Evolutionary conservation across 352 stramenopile species (phyloP), one percentile per base, ranked within the genome.

Genomic region (Phytophthora palmivora): DNA sequence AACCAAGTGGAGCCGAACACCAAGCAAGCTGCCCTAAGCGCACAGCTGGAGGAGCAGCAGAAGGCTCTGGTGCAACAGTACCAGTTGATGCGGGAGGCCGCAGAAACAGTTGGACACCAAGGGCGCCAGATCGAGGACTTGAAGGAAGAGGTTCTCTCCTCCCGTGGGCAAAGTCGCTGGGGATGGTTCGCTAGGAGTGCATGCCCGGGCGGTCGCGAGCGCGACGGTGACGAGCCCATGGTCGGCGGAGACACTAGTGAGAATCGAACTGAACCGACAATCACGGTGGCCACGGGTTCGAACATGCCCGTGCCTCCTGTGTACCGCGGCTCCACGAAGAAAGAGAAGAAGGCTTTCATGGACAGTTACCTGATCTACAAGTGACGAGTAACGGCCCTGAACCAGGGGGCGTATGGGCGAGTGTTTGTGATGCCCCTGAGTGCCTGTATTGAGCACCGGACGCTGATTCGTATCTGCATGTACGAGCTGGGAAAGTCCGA

Each of bases 301-400:
- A 37, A n/a, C 12, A 38, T 38, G 33, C 12, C 33, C 3, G 12
- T 38, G 33, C 33, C 33, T 2, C 33, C 12, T 4, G 33, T 38
- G 12, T 38, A n/a, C 12, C 33, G 33, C 14, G 33, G 33, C 5
- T 38, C 8, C 12, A 38, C 70, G 28, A 72, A 82, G 12, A 81
- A 43, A 34, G 80, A 66, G 14, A 70, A 47, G 21, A 47, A 38
- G 10, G 33, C 33, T 4, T 38, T 38, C 33, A 38, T 38, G 10
- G 33, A 38, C 10, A 38, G 33, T 15, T 38, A 38, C 10, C 33
- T 38, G 10, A n/a, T 38, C 8, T 38, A 38, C 12, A 38, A 38
- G 33, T 10, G 33, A 4, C 33, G 33, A 15, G 12, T 38, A 3
- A 12, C 8, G 33, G 33, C 33, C 2, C 33, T 38, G 2, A 38